phyloP scores from a whole-genome alignment of 768 basidiomycete species.

The Hygrocybe punicea region DNA sequence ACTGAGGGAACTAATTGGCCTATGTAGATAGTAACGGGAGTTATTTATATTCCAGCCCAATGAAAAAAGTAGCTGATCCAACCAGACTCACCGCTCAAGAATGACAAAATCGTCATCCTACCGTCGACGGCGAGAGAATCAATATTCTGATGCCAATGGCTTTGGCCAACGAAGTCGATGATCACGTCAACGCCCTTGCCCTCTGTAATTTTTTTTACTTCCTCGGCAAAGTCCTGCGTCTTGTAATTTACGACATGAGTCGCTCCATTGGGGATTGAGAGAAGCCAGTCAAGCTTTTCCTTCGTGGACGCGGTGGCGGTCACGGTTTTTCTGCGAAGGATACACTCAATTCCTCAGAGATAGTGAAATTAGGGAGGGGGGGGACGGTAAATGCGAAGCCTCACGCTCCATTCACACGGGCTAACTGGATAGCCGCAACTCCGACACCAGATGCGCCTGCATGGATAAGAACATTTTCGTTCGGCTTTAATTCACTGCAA shows the following conservation, averaged over 20 bases:
- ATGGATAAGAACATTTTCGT: slow-evolving; percentile 80
- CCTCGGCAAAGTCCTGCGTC: slow-evolving; percentile 72
- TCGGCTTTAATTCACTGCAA: slow-evolving; percentile 63
- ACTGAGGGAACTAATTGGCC: slow-evolving; percentile 50
- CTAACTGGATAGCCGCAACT: slow-evolving; percentile 82
- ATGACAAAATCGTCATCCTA: slow-evolving; percentile 64
- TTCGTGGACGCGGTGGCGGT: slow-evolving; percentile 83
- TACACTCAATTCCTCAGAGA: slow-evolving; percentile 8
- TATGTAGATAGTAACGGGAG: slow-evolving; percentile 24
- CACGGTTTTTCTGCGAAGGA: slow-evolving; percentile 52
- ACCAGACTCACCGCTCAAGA: slow-evolving; percentile 56
- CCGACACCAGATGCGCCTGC: slow-evolving; percentile 92
- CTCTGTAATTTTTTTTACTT: slow-evolving; percentile 63
- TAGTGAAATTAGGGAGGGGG: too few relatives aligned
- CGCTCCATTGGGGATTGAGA: slow-evolving; percentile 61
- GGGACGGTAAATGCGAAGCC: too few relatives aligned
- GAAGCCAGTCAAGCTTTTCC: slow-evolving; percentile 77
- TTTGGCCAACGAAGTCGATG: slow-evolving; percentile 79
- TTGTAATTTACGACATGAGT: slow-evolving; percentile 84
- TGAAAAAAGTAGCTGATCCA: background rate
- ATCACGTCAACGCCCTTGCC: slow-evolving; percentile 77
- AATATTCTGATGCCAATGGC: slow-evolving; percentile 72
- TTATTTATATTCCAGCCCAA: slow-evolving; percentile 12
- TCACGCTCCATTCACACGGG: slow-evolving; percentile 70
- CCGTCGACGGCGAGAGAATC: slow-evolving; percentile 68